Evolutionary conservation across 1,284 basidiomycete species (phyloP), one percentile per base, ranked within the genome.

Genomic region (Cerioporus squamosus): DNA sequence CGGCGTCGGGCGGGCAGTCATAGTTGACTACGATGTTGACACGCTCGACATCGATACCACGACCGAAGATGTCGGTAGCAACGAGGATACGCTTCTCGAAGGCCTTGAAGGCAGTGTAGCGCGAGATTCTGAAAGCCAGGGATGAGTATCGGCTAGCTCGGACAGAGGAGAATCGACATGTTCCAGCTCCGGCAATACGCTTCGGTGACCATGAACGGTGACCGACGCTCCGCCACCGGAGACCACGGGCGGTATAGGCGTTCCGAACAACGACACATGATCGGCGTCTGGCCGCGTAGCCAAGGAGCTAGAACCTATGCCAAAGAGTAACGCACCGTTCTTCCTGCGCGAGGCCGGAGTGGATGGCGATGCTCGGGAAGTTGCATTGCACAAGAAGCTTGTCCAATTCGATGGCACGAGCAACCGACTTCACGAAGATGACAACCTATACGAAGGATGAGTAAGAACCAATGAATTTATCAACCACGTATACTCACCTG

Each of bases 11-110:
- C 43, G 97, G 96, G 56, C 93, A 96, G 73, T 99, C 97, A 70
- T 95, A 96, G 76, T 96, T 96, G 77, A 97, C 84, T 51, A 96
- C 94, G 61, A 97, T 97, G 78, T 98, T 98, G 66, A 98, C 95
- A 67, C 95, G 94, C 74, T 98, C 95, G 24, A 98, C 95, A 78
- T 98, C 95, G 66, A 98, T 98, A 70, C 95, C 95, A 77, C 95
- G 93, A 61, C 95, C 95, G 65, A 98, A 98, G 67, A 98, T 98
- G 75, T 98, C 95, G 23, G 95, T 98, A 18, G 95, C 95, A 40
- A 96, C 94, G n/a, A 98, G 82, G 67, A 98, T 98, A 69, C 97
- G 95, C 81, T 98, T 99, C 80, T 99, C 97, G 68, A 99, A 99
- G 15, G 94, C 93, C 81, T 99, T 99, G 85, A 99, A 99, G 55